phyloP scores from a whole-genome alignment of 352 stramenopile genomes.

The Globisporangium splendens region DNA sequence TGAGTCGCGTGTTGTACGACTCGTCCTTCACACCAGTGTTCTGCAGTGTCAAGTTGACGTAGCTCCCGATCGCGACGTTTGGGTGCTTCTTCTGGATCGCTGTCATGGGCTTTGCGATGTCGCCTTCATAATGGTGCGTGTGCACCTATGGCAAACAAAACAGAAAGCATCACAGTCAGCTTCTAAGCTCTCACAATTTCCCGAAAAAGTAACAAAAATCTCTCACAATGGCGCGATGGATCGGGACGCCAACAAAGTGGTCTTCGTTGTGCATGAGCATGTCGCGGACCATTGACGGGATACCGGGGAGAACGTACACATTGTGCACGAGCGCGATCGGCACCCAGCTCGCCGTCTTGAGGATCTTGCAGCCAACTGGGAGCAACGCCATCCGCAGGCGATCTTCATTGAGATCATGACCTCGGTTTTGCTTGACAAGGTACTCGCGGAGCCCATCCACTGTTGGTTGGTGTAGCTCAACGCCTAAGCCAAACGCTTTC shows the following conservation, averaged over 20 bases:
- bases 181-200: background rate
- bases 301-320: slow-evolving; percentile 82
- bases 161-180: slow-evolving; percentile 7
- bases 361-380: slow-evolving; percentile 48
- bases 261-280: slow-evolving; percentile 82
- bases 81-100: slow-evolving; percentile 64
- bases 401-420: slow-evolving; percentile 57
- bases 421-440: slow-evolving; percentile 29
- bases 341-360: slow-evolving; percentile 61
- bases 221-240: slow-evolving; percentile 64
- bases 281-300: slow-evolving; percentile 74
- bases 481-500: slow-evolving; percentile 61
- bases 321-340: slow-evolving; percentile 77
- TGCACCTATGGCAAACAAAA: slow-evolving; percentile 42
- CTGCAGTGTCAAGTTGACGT: slow-evolving; percentile 74
- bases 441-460: slow-evolving; percentile 47
- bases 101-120: slow-evolving; percentile 59
- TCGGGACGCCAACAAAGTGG: slow-evolving; percentile 74
- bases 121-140: slow-evolving; percentile 62
- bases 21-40: slow-evolving; percentile 48
- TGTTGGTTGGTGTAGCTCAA: slow-evolving; percentile 70
- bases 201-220: slow-evolving; percentile 18
- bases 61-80: slow-evolving; percentile 76
- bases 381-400: slow-evolving; percentile 73
- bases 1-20: slow-evolving; percentile 67